Conservation (phyloP, 768 basidiomycete species). For the Hericium rajendrae region DNA sequence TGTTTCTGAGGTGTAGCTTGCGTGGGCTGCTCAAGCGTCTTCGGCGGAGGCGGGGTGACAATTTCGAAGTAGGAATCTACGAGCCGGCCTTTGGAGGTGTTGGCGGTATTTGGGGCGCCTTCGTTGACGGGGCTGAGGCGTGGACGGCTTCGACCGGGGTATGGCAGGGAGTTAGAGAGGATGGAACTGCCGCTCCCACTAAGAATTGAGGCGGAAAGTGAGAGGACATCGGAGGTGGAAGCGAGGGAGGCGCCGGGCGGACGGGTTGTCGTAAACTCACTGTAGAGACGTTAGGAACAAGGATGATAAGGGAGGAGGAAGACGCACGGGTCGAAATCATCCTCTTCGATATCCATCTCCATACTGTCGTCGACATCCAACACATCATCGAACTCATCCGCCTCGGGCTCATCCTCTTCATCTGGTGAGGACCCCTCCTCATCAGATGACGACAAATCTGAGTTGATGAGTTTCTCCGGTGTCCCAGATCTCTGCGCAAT, state of each 20-base stretch:
- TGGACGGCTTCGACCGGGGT: slow-evolving; percentile 26
- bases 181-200: slow-evolving; percentile 47
- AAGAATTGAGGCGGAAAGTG: slow-evolving; percentile 38
- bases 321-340: slow-evolving; percentile 76
- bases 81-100: slow-evolving; percentile 9
- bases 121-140: slow-evolving; percentile 51
- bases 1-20: neutral
- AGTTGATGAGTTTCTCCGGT: slow-evolving; percentile 31
- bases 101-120: slow-evolving; percentile 1
- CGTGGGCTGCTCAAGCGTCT: neutral
- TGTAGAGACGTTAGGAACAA: slow-evolving; percentile 18
- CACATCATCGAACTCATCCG: slow-evolving; percentile 40
- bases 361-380: slow-evolving; percentile 38
- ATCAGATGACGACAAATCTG: slow-evolving; percentile 38
- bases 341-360: slow-evolving; percentile 46
- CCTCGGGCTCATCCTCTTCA: slow-evolving; percentile 35
- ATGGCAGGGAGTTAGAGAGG: slow-evolving; percentile 37
- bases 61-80: slow-evolving; percentile 47
- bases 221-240: slow-evolving; percentile 50
- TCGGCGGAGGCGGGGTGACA: slow-evolving; percentile 31
- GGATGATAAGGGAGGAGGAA: neutral
- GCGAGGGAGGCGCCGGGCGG: slow-evolving; percentile 43
- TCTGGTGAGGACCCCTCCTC: slow-evolving; percentile 38
- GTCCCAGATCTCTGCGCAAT: slow-evolving; percentile 22
- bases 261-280: slow-evolving; percentile 61